Percentiles rank a stretch among this genome's conserved stretches.
Conservation (phyloP, 2,329 filamentous ascomycete species). For the Saccharata proteae region DNA sequence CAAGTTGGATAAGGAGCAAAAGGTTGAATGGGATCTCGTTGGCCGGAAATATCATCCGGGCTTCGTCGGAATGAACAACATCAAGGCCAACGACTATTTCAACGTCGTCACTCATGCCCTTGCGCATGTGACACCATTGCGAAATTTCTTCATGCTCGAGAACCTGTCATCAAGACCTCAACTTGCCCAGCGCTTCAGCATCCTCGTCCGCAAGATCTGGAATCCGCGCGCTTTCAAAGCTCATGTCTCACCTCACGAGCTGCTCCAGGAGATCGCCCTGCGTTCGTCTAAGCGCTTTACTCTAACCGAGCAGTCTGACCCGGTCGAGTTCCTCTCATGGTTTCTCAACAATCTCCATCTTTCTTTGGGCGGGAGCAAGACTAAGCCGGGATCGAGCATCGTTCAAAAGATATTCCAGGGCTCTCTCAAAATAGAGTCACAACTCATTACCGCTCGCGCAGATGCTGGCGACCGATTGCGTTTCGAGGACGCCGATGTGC, state of each 20-base stretch:
- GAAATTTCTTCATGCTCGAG: constrained; percentile 86
- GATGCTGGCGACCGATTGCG: constrained; percentile 78
- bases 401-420: constrained; percentile 92
- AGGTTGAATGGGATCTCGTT: constrained; percentile 60
- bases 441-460: constrained; percentile 83
- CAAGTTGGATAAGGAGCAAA: constrained; percentile 57
- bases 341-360: constrained; percentile 94
- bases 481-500: constrained; percentile 85
- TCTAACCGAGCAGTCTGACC: constrained; percentile 81
- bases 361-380: constrained; percentile 78
- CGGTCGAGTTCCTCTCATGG: constrained; percentile 93
- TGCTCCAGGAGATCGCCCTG: constrained; percentile 86
- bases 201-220: constrained; percentile 93
- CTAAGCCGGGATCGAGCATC: constrained; percentile 72
- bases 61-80: constrained; percentile 98
- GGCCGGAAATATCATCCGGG: constrained; percentile 84
- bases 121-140: constrained; percentile 75
- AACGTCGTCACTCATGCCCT: constrained; percentile 90
- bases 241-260: constrained; percentile 92
- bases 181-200: constrained; percentile 76
- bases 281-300: constrained; percentile 88
- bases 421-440: constrained; percentile 79
- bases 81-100: constrained; percentile 98
- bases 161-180: constrained; percentile 64
- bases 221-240: constrained; percentile 92